A percentile compares a stretch with the other conserved stretches of the same genome.
Conservation (phyloP, 805 yeast genomes). For the Barnettozyma populi region DNA sequence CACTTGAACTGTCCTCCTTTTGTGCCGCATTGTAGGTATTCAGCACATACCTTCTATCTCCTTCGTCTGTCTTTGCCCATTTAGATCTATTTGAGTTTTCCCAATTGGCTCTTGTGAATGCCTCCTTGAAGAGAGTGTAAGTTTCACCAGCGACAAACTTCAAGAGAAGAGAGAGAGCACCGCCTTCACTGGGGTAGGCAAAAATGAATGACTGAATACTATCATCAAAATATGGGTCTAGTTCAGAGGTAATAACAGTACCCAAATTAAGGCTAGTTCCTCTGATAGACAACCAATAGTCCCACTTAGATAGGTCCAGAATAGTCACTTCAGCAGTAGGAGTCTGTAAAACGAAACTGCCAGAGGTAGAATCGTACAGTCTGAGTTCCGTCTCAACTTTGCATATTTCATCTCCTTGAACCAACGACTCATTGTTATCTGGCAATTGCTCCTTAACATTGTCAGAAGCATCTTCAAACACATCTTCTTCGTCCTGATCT, state of each 20-base stretch:
- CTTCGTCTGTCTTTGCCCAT: constrained; percentile 39
- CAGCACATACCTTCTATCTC: constrained; percentile 51
- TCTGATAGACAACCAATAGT: constrained; percentile 46
- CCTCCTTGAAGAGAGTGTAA: constrained; percentile 47
- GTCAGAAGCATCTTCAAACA: constrained; percentile 24
- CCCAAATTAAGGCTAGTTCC: constrained; percentile 31
- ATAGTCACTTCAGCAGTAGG: constrained; percentile 29
- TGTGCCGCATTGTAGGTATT: constrained; percentile 45
- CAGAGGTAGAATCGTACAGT: constrained; percentile 48
- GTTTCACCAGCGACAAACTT: constrained; percentile 39
- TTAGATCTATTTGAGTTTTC: constrained; percentile 47
- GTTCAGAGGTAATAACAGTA: constrained; percentile 37
- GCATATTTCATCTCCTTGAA: constrained; percentile 24
- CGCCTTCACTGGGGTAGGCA: constrained; percentile 39
- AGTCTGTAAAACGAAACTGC: constrained; percentile 35
- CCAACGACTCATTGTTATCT: constrained; percentile 10
- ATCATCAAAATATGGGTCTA: constrained; percentile 64
- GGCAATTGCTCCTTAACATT: constrained; percentile 13
- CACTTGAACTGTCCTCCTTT: constrained; percentile 32
- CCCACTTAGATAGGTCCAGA: constrained; percentile 42
- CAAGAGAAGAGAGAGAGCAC: constrained; percentile 55
- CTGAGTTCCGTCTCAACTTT: constrained; percentile 33
- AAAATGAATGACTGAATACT: constrained; percentile 57
- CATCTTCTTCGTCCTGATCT: constrained; percentile 23
- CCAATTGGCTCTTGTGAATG: constrained; percentile 52